Base-by-base conservation (phyloP, 2,329 filamentous ascomycete genomes). In the Cladosporium velox region DNA sequence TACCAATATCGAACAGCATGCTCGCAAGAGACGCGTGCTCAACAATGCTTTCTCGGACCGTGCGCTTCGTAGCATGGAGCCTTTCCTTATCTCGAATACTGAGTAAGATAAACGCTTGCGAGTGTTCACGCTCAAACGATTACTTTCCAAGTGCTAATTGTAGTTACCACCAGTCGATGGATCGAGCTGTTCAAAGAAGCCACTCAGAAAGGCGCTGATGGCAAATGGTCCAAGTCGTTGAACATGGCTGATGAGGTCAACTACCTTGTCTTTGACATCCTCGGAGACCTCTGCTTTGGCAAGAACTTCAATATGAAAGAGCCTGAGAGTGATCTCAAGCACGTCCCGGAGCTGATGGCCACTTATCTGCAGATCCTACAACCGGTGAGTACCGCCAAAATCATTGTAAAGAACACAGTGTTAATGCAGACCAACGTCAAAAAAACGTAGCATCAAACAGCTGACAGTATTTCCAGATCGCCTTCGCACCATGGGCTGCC, bases 171-270 rank as follows among this genome's bases (percentile, higher is more conserved):
- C 14, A 58, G 55, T 18, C 34, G 61, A 44, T 64, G 61, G 61
- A 26, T 64, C 24, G 51, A 64, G 21, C 35, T 64, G 5, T 52
- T 64, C 61, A 57, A 57, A 21, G 26, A 47, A 5, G 34, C 55
- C 10, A 21, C 51, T 12, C 24, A 47, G 10, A n/a, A 64, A 24
- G 26, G 24, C 24, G n/a, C 18, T 10, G 51, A 64, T 24, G 51
- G 51, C 41, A n/a, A 58, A 21, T 34, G 62, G 49, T 47, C 54
- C 4, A 63, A 67, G 30, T 67, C 68, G 1, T 44, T 66, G 3
- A 82, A 85, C 67, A 80, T 82, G 70, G 78, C 78, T 10, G 72
- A 79, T 59, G 81, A 79, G 77, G 78, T 72, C 75, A 78, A 72
- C 59, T 74, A 75, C 59, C 69, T 79, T 54, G 72, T 75, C 55